Evolutionary conservation across 768 basidiomycete species (phyloP), one percentile per base, ranked within the genome.

Genomic region (Mycena epipterygia): DNA sequence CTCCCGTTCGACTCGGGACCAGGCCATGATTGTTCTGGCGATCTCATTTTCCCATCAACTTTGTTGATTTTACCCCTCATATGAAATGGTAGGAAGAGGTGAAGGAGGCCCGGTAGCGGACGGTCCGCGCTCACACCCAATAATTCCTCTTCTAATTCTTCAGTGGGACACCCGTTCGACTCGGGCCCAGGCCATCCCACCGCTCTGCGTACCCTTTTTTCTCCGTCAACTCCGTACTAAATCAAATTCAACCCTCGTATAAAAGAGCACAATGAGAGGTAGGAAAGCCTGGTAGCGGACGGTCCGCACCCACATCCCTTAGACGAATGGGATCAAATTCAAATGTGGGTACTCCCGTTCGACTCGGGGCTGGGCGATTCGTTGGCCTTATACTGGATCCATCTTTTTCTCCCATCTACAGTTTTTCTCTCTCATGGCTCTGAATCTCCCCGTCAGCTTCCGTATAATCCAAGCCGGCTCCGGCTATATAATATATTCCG

Each of bases 131-230:
- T 21, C 51, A 53, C 51, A 51, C 32, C 14, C 5, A 27, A 6
- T 53, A 37, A 37, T 53, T 13, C 11, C 49, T 6, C 49, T 27
- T 7, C 21, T 9, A 51, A 27, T 51, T 51, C 7, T 14, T 51
- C 49, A 25, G 49, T 51, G 49, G 49, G 49, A 42, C 44, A 27
- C 57, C 57, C 42, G 57, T 59, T 59, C 57, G 41, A 59, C 57
- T 59, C 57, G 42, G 41, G 57, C 11, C 41, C 41, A 27, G 57
- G 57, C 41, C 11, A 16, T 29, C 7, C 11, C 12, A 55, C n/a
- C n/a, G n/a, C 3, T 32, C n/a, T 12, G 3, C 53, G 32, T n/a
- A n/a, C 48, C 21, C 16, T 37, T 56, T 56, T 37, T 56, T 56
- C 37, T 35, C 27, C 16, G 35, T n/a, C n/a, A n/a, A n/a, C 35